phyloP scores from a whole-genome alignment of 116 monocot genomes.

The Zostera marina region DNA sequence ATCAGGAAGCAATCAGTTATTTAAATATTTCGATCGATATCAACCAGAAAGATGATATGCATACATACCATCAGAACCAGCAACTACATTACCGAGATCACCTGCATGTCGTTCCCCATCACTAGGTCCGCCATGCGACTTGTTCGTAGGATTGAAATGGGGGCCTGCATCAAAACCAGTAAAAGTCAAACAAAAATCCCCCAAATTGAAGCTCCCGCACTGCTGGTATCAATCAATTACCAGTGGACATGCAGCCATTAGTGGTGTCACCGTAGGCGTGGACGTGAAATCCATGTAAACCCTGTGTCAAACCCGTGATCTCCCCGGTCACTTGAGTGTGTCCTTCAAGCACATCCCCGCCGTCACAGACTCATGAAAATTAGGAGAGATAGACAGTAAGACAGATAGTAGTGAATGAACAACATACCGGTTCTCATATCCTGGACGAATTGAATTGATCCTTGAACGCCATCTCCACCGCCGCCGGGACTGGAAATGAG shows the following conservation, averaged over 20 bases:
- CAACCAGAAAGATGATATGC: neutral
- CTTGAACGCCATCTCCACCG: conserved; percentile 5
- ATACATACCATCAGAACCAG: conserved; percentile 45
- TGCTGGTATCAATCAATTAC: conserved; percentile 6
- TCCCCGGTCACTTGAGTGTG: conserved; percentile 36
- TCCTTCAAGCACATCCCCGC: conserved; percentile 7
- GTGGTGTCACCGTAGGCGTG: conserved; percentile 59
- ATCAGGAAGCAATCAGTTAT: conserved; percentile 3
- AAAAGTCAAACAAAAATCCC: neutral
- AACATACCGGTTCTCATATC: conserved; percentile 9
- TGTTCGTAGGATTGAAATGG: conserved; percentile 84
- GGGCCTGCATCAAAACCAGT: conserved; percentile 34
- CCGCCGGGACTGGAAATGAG: conserved; percentile 9
- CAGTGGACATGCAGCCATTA: conserved; percentile 65
- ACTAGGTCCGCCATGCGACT: conserved; percentile 65
- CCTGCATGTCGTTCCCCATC: conserved; percentile 83
- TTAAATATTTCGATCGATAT: neutral
- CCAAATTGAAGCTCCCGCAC: neutral
- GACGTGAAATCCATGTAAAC: conserved; percentile 55
- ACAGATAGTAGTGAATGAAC: neutral
- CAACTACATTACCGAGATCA: conserved; percentile 86
- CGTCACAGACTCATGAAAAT: neutral
- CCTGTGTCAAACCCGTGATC: conserved; percentile 43
- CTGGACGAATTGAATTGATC: conserved; percentile 17
- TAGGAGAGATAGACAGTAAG: neutral